Evolutionary conservation across 768 basidiomycete species (phyloP).

Genomic region (Mrakia frigida): DNA sequence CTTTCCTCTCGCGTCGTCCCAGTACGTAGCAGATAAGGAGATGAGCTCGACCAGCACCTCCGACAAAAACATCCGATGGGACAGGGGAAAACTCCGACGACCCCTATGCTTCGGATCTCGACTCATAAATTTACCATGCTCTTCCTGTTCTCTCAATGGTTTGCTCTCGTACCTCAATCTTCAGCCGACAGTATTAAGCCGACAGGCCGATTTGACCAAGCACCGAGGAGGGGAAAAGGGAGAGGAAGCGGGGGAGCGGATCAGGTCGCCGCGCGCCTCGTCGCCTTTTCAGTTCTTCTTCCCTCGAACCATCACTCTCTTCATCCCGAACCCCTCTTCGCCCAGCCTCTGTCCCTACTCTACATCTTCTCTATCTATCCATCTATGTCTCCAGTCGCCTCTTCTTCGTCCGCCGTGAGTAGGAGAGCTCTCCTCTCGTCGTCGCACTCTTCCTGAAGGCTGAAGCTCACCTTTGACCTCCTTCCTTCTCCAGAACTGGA

Average conservation of each 20-base stretch:
- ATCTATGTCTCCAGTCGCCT: neutral
- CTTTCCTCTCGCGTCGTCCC: too few relatives aligned
- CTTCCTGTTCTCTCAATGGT: neutral
- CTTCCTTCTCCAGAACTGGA: conserved; percentile 16
- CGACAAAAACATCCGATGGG: neutral
- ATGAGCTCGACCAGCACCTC: too few relatives aligned
- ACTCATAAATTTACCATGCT: neutral
- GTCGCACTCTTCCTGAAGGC: neutral
- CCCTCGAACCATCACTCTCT: conserved; percentile 2
- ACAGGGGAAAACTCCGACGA: neutral
- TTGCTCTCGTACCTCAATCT: too few relatives aligned
- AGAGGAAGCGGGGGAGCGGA: too few relatives aligned
- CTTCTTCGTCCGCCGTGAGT: neutral
- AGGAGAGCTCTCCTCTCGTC: neutral
- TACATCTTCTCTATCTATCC: neutral
- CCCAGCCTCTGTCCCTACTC: neutral
- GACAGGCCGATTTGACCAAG: too few relatives aligned
- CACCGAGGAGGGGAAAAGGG: too few relatives aligned
- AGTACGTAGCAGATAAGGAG: too few relatives aligned
- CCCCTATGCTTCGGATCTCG: too few relatives aligned
- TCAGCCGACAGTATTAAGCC: too few relatives aligned
- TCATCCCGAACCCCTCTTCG: neutral
- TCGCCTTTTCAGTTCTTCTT: too few relatives aligned
- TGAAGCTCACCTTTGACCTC: neutral
- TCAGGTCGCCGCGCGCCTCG: too few relatives aligned